These are phyloP conservation scores for Komagataella kurtzmanii DNA, from an alignment of 805 yeast species.

Conservation along the genomic window DNA sequence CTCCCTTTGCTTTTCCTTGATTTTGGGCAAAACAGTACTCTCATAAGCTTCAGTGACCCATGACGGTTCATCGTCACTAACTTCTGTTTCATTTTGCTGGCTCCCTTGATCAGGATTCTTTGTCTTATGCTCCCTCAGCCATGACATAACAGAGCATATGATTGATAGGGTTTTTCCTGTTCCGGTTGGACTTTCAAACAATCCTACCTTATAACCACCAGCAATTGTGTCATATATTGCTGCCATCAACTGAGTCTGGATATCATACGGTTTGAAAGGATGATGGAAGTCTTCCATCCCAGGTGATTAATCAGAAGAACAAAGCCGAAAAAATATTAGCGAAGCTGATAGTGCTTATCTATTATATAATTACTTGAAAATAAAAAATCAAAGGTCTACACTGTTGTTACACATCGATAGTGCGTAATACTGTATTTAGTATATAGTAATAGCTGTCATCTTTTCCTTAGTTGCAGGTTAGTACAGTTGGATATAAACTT, in stretches of 20 bases:
- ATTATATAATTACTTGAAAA: too few relatives aligned
- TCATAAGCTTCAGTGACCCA: constrained; percentile 19
- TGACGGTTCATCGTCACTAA: constrained; percentile 28
- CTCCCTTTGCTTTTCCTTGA: constrained; percentile 16
- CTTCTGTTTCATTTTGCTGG: constrained; percentile 15
- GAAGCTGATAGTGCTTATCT: not conserved
- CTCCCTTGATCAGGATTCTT: constrained; percentile 3
- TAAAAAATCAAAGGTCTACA: not conserved
- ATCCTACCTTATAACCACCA: constrained; percentile 45
- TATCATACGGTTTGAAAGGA: constrained; percentile 72
- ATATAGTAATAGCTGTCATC: not conserved
- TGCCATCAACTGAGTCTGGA: constrained; percentile 67
- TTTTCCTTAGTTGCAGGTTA: not conserved
- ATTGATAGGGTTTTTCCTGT: constrained; percentile 85
- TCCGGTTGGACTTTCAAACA: constrained; percentile 91
- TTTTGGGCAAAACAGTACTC: constrained; percentile 18
- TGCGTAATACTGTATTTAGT: too few relatives aligned
- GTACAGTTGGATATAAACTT: too few relatives aligned
- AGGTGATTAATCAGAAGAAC: not conserved
- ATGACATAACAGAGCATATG: constrained; percentile 74
- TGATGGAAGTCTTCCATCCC: constrained; percentile 34
- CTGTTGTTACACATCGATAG: too few relatives aligned
- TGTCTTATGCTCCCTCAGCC: constrained; percentile 42
- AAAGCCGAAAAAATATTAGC: not conserved
- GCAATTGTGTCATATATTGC: constrained; percentile 54